These are phyloP conservation scores for Eustoma russellianum DNA, from an alignment of 257 asterid genomes.

Conservation along the genomic window DNA sequence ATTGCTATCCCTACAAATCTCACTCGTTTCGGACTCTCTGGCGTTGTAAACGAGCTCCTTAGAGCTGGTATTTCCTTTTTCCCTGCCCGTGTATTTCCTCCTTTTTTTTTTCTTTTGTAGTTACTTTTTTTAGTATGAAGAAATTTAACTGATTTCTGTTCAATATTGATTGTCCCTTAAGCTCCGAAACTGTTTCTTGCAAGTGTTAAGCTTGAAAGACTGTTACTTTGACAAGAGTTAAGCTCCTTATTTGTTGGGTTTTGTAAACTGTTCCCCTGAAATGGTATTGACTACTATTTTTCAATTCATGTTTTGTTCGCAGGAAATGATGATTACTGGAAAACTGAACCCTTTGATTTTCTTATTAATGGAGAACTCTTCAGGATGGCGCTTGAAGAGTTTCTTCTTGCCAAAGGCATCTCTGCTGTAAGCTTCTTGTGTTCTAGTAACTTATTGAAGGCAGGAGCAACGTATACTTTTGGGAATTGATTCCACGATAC, in stretches of 20 bases:
- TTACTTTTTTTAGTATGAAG: too few relatives aligned
- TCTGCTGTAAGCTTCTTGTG: slow-evolving; percentile 59
- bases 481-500: neutral
- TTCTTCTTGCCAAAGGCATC: slow-evolving; percentile 84
- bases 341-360: slow-evolving; percentile 78
- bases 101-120: too few relatives aligned
- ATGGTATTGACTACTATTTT: neutral
- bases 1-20: slow-evolving; percentile 71
- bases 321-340: slow-evolving; percentile 65
- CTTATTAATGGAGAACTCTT: slow-evolving; percentile 83
- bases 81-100: too few relatives aligned
- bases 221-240: too few relatives aligned
- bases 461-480: neutral
- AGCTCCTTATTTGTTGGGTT: neutral
- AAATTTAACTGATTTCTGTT: too few relatives aligned
- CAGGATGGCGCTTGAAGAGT: slow-evolving; percentile 82
- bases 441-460: slow-evolving; percentile 1
- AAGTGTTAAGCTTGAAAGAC: too few relatives aligned
- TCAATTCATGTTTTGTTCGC: neutral
- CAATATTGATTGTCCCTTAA: too few relatives aligned
- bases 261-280: too few relatives aligned
- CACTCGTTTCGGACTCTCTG: slow-evolving; percentile 65
- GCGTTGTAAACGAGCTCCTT: slow-evolving; percentile 58
- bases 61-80: slow-evolving; percentile 30
- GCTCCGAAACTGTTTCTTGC: too few relatives aligned